Evolutionary conservation across 345 rosid species (phyloP), one percentile per base, ranked within the genome.

Genomic region (Ceriops decandra): DNA sequence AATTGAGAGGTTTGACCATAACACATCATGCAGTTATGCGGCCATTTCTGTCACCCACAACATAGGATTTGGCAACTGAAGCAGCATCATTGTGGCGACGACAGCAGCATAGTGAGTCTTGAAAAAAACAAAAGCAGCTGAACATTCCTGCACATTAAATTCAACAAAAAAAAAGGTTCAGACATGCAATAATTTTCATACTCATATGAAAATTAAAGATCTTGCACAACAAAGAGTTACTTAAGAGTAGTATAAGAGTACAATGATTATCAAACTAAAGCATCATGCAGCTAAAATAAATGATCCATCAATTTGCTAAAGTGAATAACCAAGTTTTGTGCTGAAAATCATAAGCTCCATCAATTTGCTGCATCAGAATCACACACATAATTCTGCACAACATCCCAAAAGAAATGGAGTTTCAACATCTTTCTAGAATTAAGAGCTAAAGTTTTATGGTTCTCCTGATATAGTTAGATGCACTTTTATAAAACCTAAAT

Each of bases 51-150:
- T 88, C 62, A 86, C 98, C 99, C 99, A 95, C 74, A 81, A 69
- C 99, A 95, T 89, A 36, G 99, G 96, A 84, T 91, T 87, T 74
- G 90, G 64, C 80, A 95, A 82, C 62, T 90, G 96, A 75, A 86
- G 96, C 82, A 85, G 96, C 82, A 85, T 72, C 82, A 88, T 88
- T 16, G 97, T 84, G 72, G 90, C 93, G 70, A 90, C 78, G 51
- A 78, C 82, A 68, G 99, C 98, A 82, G 90, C 85, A 76, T 81
- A 90, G 56, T 97, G 96, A 67, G 88, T 88, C 84, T 83, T 90
- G 79, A 91, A 91, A 71, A 87, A 91, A 71, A 95, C 99, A 83
- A 95, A 95, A 60, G 97, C 99, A 20, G 87, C 89, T 13, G 96
- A 79, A 76, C 86, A 77, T 79, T 95, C 99, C 99, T 95, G 90